These are phyloP conservation scores for Pogostemon cablin DNA, from an alignment of 257 asterid genomes.

Conservation along the genomic window DNA sequence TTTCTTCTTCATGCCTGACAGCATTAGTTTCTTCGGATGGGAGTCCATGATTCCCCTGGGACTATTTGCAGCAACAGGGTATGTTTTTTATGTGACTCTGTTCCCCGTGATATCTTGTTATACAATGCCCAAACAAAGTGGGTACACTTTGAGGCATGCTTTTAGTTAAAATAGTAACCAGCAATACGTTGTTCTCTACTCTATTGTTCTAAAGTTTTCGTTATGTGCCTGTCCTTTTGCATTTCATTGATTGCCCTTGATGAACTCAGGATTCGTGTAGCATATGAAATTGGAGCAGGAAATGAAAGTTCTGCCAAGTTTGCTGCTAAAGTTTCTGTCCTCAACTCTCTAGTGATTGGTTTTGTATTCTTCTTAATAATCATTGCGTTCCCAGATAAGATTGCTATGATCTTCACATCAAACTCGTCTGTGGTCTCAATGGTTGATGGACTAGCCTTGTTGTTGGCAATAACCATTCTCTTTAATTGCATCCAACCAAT, in stretches of 20 bases:
- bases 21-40: constrained; percentile 61
- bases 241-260: not conserved
- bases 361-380: constrained; percentile 40
- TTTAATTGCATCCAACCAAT: constrained; percentile 58
- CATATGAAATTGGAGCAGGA: constrained; percentile 68
- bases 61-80: constrained; percentile 73
- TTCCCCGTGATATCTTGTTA: not conserved
- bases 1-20: constrained; percentile 32
- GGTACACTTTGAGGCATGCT: not conserved
- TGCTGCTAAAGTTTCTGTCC: constrained; percentile 49
- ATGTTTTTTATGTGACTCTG: constrained; percentile 18
- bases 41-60: constrained; percentile 70
- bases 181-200: not conserved
- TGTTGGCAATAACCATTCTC: constrained; percentile 53
- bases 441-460: constrained; percentile 51
- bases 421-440: constrained; percentile 52
- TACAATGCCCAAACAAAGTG: constrained; percentile 4
- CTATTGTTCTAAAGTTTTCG: not conserved
- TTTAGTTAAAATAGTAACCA: not conserved
- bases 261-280: constrained; percentile 59
- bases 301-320: constrained; percentile 50
- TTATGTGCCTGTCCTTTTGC: not conserved
- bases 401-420: constrained; percentile 56
- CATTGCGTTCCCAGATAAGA: constrained; percentile 47
- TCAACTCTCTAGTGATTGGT: constrained; percentile 48